Conservation (phyloP, 2,329 filamentous ascomycete species). For the Curvularia verruculosa region DNA sequence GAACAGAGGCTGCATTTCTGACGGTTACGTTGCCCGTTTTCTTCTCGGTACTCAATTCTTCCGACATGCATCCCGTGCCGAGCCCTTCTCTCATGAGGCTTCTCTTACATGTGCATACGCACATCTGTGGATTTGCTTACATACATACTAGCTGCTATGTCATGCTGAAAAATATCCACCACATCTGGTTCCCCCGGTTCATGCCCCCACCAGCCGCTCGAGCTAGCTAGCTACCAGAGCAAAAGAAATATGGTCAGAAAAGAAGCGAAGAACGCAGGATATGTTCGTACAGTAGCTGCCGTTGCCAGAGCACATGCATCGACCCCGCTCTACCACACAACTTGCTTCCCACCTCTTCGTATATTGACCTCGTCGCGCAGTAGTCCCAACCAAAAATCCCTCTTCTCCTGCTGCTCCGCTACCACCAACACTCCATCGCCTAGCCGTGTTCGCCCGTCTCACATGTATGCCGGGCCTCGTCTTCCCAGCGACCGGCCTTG, state of each 20-base stretch:
- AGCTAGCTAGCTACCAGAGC: background rate
- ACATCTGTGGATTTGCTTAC: background rate
- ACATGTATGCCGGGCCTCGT: conserved; percentile 32
- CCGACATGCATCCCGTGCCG: conserved; percentile 1
- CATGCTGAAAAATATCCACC: background rate
- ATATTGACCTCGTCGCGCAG: background rate
- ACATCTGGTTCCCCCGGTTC: background rate
- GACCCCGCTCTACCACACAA: background rate
- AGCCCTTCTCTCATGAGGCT: background rate
- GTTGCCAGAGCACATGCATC: background rate
- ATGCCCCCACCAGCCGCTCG: background rate
- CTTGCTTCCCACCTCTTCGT: background rate
- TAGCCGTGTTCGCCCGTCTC: background rate
- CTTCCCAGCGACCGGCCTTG: conserved; percentile 27
- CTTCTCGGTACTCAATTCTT: background rate
- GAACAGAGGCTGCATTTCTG: conserved; percentile 1
- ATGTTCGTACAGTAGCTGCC: background rate
- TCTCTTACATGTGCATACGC: no score
- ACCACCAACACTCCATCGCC: no score
- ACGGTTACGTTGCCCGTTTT: background rate
- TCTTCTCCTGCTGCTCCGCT: no score
- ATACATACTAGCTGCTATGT: background rate
- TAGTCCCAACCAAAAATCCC: background rate
- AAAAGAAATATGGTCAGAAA: background rate
- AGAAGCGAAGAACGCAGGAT: background rate